Evolutionary conservation across 1,284 basidiomycete genomes (phyloP), one percentile per base, ranked within the genome.

Genomic region (Trametes versicolor): DNA sequence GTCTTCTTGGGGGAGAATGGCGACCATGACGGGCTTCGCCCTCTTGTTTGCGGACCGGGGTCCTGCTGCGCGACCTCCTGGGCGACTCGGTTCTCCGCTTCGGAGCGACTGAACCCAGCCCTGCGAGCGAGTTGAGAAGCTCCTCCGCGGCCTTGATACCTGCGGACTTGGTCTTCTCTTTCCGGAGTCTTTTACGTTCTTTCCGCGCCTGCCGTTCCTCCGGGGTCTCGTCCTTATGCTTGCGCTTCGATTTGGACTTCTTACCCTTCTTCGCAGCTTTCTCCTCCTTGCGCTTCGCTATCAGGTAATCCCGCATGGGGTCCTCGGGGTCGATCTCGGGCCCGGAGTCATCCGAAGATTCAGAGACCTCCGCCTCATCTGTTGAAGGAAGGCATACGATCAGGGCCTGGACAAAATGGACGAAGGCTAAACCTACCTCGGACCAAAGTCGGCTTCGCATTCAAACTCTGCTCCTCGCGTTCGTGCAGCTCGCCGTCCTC

Each of bases 231-330:
- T 91, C 82, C 76, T 84, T 90, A 71, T 84, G 87, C 71, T 85
- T 90, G 29, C 79, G 76, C 72, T 80, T 81, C 47, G 77, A 85
- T 63, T 83, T 90, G 25, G 80, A 77, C 73, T 83, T 90, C 75
- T 87, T 90, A 4, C 78, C 74, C 73, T 86, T 89, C 77, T 87
- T 88, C 58, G 80, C 85, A 55, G 80, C 85, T 70, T 88, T 91
- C 73, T 88, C 85, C 74, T 93, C 91, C 73, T 82, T 85, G 71
- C 89, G 83, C 75, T 92, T 83, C 19, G 87, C 83, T 52, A 93
- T 78, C 21, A 97, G 81, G 77, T 95, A 99, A 65, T 95, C 94
- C 21, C 92, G 89, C 98, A 99, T 99, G 0, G 98, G 98, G 79
- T 99, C 98, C 74, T 99, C 96, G 5, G 94, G 92, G 77, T 99